Conservation (phyloP, 495 filamentous ascomycete genomes). For the Daldinia vernicosa region DNA sequence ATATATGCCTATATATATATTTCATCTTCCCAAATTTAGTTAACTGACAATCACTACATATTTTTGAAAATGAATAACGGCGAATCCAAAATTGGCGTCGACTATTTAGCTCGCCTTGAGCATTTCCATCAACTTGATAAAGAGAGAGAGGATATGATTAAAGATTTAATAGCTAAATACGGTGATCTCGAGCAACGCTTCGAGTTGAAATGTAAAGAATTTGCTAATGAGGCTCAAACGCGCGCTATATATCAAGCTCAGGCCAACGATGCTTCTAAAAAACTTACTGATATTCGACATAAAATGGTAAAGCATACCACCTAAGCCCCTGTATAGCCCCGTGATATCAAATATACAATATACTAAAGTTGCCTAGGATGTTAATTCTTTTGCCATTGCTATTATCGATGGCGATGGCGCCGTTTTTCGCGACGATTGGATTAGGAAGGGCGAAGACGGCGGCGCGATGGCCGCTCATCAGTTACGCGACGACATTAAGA, state of each 20-base stretch:
- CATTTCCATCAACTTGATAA: slow-evolving; percentile 23
- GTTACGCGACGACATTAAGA: slow-evolving; percentile 60
- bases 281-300: slow-evolving; percentile 25
- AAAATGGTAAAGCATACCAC: slow-evolving; percentile 20
- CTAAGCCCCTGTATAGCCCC: not conserved
- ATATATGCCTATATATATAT: not conserved
- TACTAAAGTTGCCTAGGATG: slow-evolving; percentile 23
- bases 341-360: not conserved
- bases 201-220: slow-evolving; percentile 29
- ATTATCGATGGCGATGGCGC: slow-evolving; percentile 71
- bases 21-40: not conserved
- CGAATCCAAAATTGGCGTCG: slow-evolving; percentile 2
- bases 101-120: slow-evolving; percentile 30
- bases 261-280: slow-evolving; percentile 26
- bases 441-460: slow-evolving; percentile 62
- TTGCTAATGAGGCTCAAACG: slow-evolving; percentile 25
- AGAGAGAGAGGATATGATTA: slow-evolving; percentile 32
- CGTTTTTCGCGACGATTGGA: slow-evolving; percentile 65
- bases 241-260: slow-evolving; percentile 24
- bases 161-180: slow-evolving; percentile 27
- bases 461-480: slow-evolving; percentile 65
- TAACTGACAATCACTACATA: not conserved
- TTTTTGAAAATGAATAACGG: slow-evolving; percentile 23
- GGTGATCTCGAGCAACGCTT: slow-evolving; percentile 29
- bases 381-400: slow-evolving; percentile 67